Evolutionary conservation across 208 protist genomes (phyloP), one percentile per base, ranked within the genome.

Genomic region (Trypanosoma cruzi): DNA sequence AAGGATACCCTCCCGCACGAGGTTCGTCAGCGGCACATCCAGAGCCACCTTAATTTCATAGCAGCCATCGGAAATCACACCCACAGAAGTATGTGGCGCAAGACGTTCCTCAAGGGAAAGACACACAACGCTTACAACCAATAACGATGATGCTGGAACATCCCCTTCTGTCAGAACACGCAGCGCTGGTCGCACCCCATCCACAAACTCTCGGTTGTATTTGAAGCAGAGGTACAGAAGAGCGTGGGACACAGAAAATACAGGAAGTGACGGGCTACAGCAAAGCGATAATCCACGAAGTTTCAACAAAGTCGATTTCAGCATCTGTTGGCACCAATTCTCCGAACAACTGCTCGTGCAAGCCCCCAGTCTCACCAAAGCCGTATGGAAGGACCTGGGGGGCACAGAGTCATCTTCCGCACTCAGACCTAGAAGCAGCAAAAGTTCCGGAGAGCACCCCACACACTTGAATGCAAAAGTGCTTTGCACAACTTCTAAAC

Each of bases 141-240:
- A 70, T 29, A 92, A 64, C 4, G 84, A 87, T 11, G 87, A 75
- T 37, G 80, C 64, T 20, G 84, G 56, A 6, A 92, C 83, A 60
- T 93, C 87, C 6, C 86, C 84, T 63, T 93, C 85, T 2, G 80
- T 72, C 46, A 96, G 75, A 64, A 88, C 77, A 6, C 88, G 88
- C 34, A 96, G 66, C 14, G 80, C 76, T 20, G 87, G 79, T 18
- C 88, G 79, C 49, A 79, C 71, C 0, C 84, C 87, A 26, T 84
- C 68, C 31, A 93, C 84, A 63, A 92, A 80, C 75, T 96, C 88
- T 22, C 53, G 77, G 71, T 96, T 96, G 77, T 94, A 96, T 61
- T 85, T 79, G 14, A 84, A 69, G 34, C 81, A 90, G 34, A 93
- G 29, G n/a, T 80, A 77, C 31, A 75, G 20, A 46, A 76, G 32